Evolutionary conservation across 2,329 filamentous ascomycete genomes (phyloP).

Genomic region (Trichoderma polysporum): DNA sequence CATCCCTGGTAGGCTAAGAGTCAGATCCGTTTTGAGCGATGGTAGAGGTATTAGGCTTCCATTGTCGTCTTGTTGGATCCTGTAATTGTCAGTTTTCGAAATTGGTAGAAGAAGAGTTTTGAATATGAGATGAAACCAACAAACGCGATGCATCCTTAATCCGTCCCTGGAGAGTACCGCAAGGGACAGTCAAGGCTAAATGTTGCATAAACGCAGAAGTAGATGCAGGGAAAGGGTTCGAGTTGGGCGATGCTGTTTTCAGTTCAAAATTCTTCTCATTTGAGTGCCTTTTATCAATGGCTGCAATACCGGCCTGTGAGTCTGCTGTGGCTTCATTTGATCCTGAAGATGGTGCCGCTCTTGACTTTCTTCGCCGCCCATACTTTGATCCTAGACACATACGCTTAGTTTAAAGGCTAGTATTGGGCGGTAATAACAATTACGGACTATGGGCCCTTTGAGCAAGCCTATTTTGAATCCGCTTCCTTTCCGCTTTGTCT

Average conservation of each 20-base stretch:
- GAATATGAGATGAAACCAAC: neutral
- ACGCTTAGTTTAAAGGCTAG: neutral
- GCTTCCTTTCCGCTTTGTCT: neutral
- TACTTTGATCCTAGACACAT: neutral
- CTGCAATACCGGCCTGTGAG: neutral
- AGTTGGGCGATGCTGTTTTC: neutral
- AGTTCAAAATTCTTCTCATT: neutral
- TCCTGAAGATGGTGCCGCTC: neutral
- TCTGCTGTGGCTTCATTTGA: neutral
- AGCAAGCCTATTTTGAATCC: constrained; percentile 8
- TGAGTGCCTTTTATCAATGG: neutral
- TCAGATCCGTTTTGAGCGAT: neutral
- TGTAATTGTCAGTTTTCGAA: neutral
- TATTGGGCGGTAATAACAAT: too few species aligned
- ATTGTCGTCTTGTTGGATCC: neutral
- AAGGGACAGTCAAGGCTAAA: neutral
- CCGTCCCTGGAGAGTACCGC: neutral
- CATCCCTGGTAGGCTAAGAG: neutral
- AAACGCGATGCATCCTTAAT: neutral
- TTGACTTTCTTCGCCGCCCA: neutral
- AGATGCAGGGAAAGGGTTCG: neutral
- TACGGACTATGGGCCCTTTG: constrained; percentile 5
- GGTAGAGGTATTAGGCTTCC: neutral
- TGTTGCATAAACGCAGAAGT: neutral
- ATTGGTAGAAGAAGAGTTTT: neutral